phyloP scores from a whole-genome alignment of 345 rosid genomes.

The Mallotus nudiflorus region DNA sequence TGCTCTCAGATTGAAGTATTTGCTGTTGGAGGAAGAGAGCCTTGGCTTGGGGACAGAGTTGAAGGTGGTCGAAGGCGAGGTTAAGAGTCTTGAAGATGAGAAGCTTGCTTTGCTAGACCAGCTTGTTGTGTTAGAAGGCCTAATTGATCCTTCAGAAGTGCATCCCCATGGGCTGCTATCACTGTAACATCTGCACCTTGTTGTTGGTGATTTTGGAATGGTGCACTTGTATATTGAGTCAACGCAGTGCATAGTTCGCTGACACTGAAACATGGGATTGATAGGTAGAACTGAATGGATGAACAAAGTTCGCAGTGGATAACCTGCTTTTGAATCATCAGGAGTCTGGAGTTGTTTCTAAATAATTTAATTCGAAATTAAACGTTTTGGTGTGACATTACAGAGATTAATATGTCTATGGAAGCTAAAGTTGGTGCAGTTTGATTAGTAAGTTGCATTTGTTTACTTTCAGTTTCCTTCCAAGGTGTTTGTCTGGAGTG shows the following conservation, averaged over 20 bases:
- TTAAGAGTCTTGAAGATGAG: slow-evolving; percentile 70
- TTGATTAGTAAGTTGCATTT: too few relatives aligned
- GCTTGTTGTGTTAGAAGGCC: slow-evolving; percentile 90
- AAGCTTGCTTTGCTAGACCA: slow-evolving; percentile 73
- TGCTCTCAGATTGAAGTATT: slow-evolving; percentile 63
- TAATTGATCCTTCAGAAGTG: slow-evolving; percentile 65
- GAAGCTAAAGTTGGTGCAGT: too few relatives aligned
- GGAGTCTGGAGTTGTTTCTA: neutral
- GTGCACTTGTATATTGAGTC: neutral
- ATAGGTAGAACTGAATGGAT: slow-evolving; percentile 1
- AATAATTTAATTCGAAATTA: neutral
- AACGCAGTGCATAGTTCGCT: neutral
- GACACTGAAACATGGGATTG: neutral
- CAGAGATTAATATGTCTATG: too few relatives aligned
- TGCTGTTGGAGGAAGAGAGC: slow-evolving; percentile 81
- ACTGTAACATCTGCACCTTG: neutral
- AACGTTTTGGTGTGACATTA: neutral
- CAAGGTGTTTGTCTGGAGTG: too few relatives aligned
- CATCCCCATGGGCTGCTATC: slow-evolving; percentile 5
- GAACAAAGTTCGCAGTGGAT: neutral
- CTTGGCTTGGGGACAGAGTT: slow-evolving; percentile 60
- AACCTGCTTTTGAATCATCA: neutral
- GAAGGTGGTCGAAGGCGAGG: slow-evolving; percentile 61
- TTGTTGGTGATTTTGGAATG: neutral
- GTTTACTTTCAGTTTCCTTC: too few relatives aligned